These are phyloP conservation scores for Bisporella sp. DNA, from an alignment of 2,329 filamentous ascomycete species.

Conservation along the genomic window DNA sequence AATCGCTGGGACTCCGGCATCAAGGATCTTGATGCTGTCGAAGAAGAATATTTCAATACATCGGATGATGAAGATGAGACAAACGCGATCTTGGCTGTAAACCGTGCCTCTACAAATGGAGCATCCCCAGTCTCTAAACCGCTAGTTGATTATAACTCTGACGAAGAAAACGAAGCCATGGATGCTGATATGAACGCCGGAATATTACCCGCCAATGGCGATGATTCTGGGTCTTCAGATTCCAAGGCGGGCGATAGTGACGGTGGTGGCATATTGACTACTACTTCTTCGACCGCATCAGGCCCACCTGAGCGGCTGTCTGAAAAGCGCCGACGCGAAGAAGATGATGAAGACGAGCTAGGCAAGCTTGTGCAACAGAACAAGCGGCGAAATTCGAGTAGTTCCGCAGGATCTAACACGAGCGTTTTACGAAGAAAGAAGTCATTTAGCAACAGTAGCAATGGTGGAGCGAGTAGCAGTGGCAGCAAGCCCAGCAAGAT, in stretches of 20 bases:
- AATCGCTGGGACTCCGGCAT: slow-evolving; percentile 57
- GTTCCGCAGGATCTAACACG: slow-evolving; percentile 23
- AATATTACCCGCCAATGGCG: slow-evolving; percentile 11
- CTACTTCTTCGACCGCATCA: slow-evolving; percentile 24
- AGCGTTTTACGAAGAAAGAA: slow-evolving; percentile 32
- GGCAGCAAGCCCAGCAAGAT: slow-evolving; percentile 44
- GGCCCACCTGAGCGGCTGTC: slow-evolving; percentile 69
- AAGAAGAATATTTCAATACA: slow-evolving; percentile 91
- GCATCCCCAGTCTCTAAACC: slow-evolving; percentile 58
- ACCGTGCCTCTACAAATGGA: slow-evolving; percentile 48
- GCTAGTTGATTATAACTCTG: slow-evolving; percentile 86
- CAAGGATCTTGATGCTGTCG: slow-evolving; percentile 75
- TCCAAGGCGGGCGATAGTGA: slow-evolving; percentile 8
- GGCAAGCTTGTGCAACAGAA: slow-evolving; percentile 66
- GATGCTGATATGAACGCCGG: slow-evolving; percentile 37
- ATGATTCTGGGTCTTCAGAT: slow-evolving; percentile 17
- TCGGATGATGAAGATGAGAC: slow-evolving; percentile 78
- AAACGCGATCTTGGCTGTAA: slow-evolving; percentile 27
- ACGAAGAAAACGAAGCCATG: slow-evolving; percentile 72
- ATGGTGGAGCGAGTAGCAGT: slow-evolving; percentile 31
- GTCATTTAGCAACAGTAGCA: slow-evolving; percentile 36
- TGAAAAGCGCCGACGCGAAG: slow-evolving; percentile 85
- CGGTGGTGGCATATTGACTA: slow-evolving; percentile 14
- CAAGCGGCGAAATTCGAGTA: slow-evolving; percentile 46
- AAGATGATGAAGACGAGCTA: slow-evolving; percentile 90